Percentiles rank a stretch among this genome's conserved stretches.
phyloP scores from a whole-genome alignment of 257 asterid species.

The Leptodermis oblonga region DNA sequence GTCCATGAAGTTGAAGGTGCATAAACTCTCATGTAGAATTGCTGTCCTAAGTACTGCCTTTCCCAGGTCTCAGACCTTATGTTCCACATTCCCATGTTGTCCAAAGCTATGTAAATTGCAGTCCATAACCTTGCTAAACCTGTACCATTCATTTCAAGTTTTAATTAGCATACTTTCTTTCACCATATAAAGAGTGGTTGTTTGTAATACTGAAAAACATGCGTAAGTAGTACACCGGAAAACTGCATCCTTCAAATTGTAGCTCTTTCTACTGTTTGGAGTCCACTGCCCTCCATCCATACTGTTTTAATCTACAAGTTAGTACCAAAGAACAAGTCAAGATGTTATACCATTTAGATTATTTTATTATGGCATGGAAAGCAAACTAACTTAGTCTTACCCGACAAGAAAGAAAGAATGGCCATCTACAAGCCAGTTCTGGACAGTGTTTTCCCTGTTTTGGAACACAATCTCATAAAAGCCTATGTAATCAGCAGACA shows the following conservation, averaged over 20 bases:
- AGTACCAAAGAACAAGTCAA: no score
- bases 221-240: slow-evolving; percentile 83
- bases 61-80: slow-evolving; percentile 89
- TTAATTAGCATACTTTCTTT: no score
- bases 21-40: slow-evolving; percentile 74
- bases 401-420: slow-evolving; percentile 87
- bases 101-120: slow-evolving; percentile 71
- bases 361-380: not conserved
- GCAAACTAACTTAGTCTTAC: slow-evolving; percentile 51
- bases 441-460: slow-evolving; percentile 74
- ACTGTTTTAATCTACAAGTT: slow-evolving; percentile 34
- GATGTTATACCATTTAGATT: no score
- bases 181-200: no score
- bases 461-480: slow-evolving; percentile 83
- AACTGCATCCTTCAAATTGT: slow-evolving; percentile 78
- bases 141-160: no score
- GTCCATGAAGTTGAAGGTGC: slow-evolving; percentile 53
- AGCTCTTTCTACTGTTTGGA: slow-evolving; percentile 47
- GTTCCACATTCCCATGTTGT: slow-evolving; percentile 98
- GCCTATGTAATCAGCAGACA: slow-evolving; percentile 65
- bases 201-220: no score
- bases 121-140: slow-evolving; percentile 92
- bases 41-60: slow-evolving; percentile 90
- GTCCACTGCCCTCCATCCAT: slow-evolving; percentile 97
- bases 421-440: slow-evolving; percentile 94